Evolutionary conservation across 768 basidiomycete genomes (phyloP), one percentile per base, ranked within the genome.

Genomic region (Kwoniella sp.): DNA sequence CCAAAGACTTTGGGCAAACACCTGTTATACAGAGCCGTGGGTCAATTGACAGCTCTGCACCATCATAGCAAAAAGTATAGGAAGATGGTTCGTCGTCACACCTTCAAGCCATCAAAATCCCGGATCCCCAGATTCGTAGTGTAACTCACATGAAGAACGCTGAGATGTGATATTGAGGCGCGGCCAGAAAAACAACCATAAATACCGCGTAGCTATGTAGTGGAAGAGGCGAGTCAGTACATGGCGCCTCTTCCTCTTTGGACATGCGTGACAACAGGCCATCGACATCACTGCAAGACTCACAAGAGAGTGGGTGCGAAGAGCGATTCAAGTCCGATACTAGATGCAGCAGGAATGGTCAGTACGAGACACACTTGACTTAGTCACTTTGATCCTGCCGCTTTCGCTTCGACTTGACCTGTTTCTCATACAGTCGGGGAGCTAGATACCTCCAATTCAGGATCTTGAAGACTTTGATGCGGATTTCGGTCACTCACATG

Each of bases 401-500:
- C n/a, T n/a, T n/a, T n/a, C n/a, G n/a, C n/a, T n/a, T n/a, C n/a
- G n/a, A n/a, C n/a, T n/a, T n/a, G n/a, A n/a, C n/a, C n/a, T n/a
- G n/a, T n/a, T n/a, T n/a, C n/a, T n/a, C n/a, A n/a, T n/a, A n/a
- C n/a, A n/a, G n/a, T n/a, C n/a, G n/a, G n/a, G n/a, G n/a, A n/a
- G n/a, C n/a, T n/a, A n/a, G n/a, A n/a, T n/a, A n/a, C n/a, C n/a
- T n/a, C n/a, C n/a, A n/a, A n/a, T n/a, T n/a, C n/a, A n/a, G n/a
- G n/a, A n/a, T n/a, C n/a, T n/a, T n/a, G n/a, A n/a, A n/a, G n/a
- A n/a, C n/a, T n/a, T n/a, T n/a, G n/a, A n/a, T n/a, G n/a, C n/a
- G n/a, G n/a, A n/a, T n/a, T n/a, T n/a, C n/a, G n/a, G n/a, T 28
- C 54, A 65, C 63, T 54, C 38, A 65, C 63, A 65, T 34, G 37